These are phyloP conservation scores for Leishmania amazonensis DNA, from an alignment of 208 protist genomes.

Conservation along the genomic window DNA sequence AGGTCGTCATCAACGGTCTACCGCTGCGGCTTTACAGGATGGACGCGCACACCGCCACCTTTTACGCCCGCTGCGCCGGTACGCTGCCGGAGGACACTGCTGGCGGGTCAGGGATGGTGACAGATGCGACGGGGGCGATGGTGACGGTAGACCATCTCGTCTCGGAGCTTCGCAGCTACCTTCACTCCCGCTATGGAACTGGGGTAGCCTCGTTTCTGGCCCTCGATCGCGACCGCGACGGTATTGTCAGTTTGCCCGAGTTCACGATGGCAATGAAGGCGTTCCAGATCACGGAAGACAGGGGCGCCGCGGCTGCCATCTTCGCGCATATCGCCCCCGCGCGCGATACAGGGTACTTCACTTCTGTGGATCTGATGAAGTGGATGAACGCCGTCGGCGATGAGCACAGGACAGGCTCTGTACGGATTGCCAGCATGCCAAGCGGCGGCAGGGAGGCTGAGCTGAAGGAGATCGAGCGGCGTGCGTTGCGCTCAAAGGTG, in stretches of 20 bases:
- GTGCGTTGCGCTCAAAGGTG: conserved; percentile 45
- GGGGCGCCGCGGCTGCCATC: conserved; percentile 47
- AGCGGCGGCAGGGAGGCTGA: conserved; percentile 38
- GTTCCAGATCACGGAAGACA: conserved; percentile 79
- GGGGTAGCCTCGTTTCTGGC: conserved; percentile 81
- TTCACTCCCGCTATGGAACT: conserved; percentile 70
- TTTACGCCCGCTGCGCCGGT: conserved; percentile 50
- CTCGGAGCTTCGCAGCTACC: conserved; percentile 63
- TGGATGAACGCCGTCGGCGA: conserved; percentile 60
- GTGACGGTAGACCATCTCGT: conserved; percentile 59
- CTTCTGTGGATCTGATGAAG: conserved; percentile 72
- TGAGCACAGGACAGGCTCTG: conserved; percentile 19
- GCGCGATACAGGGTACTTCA: conserved; percentile 65
- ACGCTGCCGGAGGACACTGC: neutral
- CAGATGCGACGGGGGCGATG: conserved; percentile 32
- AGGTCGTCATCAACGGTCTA: conserved; percentile 70
- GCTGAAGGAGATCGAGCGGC: conserved; percentile 47
- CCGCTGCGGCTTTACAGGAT: conserved; percentile 74
- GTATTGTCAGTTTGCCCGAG: conserved; percentile 73
- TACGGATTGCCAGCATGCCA: conserved; percentile 18
- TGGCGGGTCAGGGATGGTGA: conserved; percentile 19
- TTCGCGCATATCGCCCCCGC: conserved; percentile 58
- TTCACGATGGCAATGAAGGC: conserved; percentile 65
- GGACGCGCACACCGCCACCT: conserved; percentile 82
- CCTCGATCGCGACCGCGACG: conserved; percentile 86